Evolutionary conservation across 352 stramenopile species (phyloP).

Genomic region (Globisporangium camurandrum): DNA sequence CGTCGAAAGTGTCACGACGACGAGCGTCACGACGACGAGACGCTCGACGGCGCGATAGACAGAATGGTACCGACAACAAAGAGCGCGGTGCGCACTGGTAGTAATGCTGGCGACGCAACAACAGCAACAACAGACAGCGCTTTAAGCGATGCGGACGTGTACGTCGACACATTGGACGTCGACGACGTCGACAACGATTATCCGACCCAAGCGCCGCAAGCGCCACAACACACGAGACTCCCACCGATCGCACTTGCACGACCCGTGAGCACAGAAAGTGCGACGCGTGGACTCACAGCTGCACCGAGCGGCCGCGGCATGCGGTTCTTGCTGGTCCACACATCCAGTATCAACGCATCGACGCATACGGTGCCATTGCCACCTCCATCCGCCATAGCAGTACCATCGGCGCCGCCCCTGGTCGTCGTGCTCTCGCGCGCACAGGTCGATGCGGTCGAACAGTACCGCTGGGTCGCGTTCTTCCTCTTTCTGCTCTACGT

Average conservation of each 20-base stretch:
- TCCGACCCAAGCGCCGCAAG: background rate
- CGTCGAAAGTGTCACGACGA: too few relatives aligned
- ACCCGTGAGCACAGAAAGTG: background rate
- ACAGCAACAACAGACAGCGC: background rate
- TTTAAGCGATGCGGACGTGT: constrained; percentile 7
- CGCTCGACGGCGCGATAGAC: background rate
- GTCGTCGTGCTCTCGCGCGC: constrained; percentile 26
- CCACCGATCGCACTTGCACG: constrained; percentile 6
- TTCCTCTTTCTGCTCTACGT: constrained; percentile 30
- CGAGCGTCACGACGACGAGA: too few relatives aligned
- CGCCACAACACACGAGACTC: constrained; percentile 1
- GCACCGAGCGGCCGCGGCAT: background rate
- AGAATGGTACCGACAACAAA: background rate
- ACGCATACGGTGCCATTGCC: background rate
- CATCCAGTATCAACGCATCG: background rate
- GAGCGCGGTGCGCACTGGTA: background rate
- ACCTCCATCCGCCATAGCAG: too few relatives aligned
- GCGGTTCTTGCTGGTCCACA: constrained; percentile 4
- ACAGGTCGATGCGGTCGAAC: constrained; percentile 26
- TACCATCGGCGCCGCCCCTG: constrained; percentile 16
- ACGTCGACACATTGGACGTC: background rate
- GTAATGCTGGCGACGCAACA: background rate
- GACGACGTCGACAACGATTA: background rate
- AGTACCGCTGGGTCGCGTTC: constrained; percentile 24
- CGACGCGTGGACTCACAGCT: background rate